Evolutionary conservation across 352 stramenopile species (phyloP).

Genomic region (Peronosclerospora sorghi): DNA sequence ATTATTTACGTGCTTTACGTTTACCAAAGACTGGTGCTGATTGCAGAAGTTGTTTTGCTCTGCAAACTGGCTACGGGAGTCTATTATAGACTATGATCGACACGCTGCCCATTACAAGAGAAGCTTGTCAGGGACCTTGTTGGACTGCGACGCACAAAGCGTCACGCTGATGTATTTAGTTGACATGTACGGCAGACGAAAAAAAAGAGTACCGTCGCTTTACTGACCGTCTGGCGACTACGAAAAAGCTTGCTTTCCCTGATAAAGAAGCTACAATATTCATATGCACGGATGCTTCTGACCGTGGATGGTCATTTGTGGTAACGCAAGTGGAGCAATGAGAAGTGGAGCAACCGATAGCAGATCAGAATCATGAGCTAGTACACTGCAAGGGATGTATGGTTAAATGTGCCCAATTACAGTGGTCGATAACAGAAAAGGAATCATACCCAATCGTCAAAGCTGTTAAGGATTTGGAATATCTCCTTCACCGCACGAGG

Average conservation of each 20-base stretch:
- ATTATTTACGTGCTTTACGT: too few species aligned
- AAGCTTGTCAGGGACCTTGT: neutral
- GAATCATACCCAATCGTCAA: neutral
- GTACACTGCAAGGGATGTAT: too few species aligned
- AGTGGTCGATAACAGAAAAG: neutral
- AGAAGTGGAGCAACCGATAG: neutral
- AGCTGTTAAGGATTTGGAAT: neutral
- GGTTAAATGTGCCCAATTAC: neutral
- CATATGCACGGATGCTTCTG: neutral
- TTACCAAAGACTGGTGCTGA: neutral
- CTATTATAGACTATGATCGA: neutral
- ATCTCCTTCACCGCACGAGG: neutral
- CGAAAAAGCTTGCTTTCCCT: neutral
- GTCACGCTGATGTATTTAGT: neutral
- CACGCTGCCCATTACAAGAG: neutral
- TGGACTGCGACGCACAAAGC: neutral
- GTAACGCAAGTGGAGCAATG: neutral
- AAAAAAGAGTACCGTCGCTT: neutral
- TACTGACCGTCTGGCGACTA: neutral
- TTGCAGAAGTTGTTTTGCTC: neutral
- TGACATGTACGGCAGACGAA: neutral
- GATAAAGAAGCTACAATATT: neutral
- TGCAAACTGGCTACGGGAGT: neutral
- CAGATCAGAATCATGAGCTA: neutral
- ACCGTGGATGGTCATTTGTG: neutral